Percentiles rank a stretch among this genome's conserved stretches.
Conservation (phyloP, 140 eudicot genomes). For the Stevia rebaudiana region DNA sequence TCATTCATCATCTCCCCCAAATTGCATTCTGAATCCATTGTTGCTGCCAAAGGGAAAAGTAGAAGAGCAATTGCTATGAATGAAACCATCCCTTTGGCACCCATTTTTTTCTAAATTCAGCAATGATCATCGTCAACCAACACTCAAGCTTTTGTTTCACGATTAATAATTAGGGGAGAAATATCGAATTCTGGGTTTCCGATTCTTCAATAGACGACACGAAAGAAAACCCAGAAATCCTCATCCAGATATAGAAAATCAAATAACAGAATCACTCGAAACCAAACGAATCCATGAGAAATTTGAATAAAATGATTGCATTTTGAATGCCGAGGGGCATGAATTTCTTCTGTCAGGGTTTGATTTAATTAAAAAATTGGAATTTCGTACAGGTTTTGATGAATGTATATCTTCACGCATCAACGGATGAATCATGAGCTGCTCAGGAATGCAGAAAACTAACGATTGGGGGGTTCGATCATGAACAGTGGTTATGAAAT, state of each 20-base stretch:
- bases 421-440: conserved; percentile 7
- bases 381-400: background rate
- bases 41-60: conserved; percentile 32
- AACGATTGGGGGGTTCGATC: conserved; percentile 8
- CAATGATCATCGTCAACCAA: conserved; percentile 11
- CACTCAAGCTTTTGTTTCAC: background rate
- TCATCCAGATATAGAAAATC: conserved; percentile 2
- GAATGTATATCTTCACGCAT: background rate
- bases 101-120: conserved; percentile 28
- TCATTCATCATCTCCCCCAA: conserved; percentile 21
- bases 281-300: background rate
- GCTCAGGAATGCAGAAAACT: conserved; percentile 16
- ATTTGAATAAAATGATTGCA: background rate
- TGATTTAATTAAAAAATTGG: background rate
- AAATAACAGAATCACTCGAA: background rate
- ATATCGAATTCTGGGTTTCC: conserved; percentile 11
- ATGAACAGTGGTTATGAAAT: conserved; percentile 7
- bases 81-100: conserved; percentile 32
- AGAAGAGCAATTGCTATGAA: conserved; percentile 35
- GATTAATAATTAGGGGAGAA: background rate
- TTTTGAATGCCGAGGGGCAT: background rate
- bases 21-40: conserved; percentile 26
- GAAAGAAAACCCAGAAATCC: background rate
- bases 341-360: background rate
- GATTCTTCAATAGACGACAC: background rate